Percentiles rank a stretch among this genome's conserved stretches.
Conservation (phyloP, 108 stramenopile species). For the Stephanodiscus triporus region DNA sequence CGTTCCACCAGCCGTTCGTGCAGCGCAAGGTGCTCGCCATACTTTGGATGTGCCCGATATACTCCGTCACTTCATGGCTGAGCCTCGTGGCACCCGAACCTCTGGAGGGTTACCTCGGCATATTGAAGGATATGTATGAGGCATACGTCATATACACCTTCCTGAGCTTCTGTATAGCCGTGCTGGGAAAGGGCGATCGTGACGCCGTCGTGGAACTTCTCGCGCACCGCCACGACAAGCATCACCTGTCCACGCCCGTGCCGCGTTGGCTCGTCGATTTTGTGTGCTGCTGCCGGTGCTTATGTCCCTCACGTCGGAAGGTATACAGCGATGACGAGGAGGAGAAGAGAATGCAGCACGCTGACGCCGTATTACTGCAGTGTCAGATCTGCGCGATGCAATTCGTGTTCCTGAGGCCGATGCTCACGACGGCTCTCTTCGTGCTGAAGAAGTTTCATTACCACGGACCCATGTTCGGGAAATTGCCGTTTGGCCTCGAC, state of each 20-base stretch:
- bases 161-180: conserved; percentile 85
- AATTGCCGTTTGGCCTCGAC: conserved; percentile 14
- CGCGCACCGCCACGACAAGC: conserved; percentile 46
- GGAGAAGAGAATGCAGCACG: conserved; percentile 54
- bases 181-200: conserved; percentile 86
- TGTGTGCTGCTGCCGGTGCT: conserved; percentile 35
- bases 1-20: conserved; percentile 82
- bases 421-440: conserved; percentile 73
- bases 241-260: conserved; percentile 48
- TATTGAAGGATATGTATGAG: conserved; percentile 91
- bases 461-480: conserved; percentile 63
- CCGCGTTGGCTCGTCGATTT: conserved; percentile 37
- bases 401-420: conserved; percentile 86
- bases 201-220: conserved; percentile 75
- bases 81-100: conserved; percentile 70
- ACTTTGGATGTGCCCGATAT: conserved; percentile 91
- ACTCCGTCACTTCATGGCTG: conserved; percentile 84
- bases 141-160: conserved; percentile 93
- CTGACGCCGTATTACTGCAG: conserved; percentile 81
- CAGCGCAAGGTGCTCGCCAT: conserved; percentile 92
- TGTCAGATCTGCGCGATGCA: conserved; percentile 93
- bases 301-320: background rate
- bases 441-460: conserved; percentile 69
- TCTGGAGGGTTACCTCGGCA: conserved; percentile 81
- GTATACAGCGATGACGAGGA: background rate